Conservation (phyloP, 1,284 basidiomycete species). For the Volvariella surrecta region DNA sequence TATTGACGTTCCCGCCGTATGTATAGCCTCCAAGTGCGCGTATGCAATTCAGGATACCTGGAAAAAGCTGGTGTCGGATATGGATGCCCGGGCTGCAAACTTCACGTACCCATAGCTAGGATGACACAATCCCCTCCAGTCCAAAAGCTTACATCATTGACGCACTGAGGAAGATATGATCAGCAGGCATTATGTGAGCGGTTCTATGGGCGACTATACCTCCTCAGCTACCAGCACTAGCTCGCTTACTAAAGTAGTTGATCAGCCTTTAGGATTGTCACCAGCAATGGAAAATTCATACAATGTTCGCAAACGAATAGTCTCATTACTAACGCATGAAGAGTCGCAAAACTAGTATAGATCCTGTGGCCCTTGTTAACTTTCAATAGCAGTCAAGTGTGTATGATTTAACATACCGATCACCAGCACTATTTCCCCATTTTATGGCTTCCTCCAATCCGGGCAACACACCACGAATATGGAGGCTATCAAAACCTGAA, state of each 20-base stretch:
- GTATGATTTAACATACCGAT: conserved; percentile 34
- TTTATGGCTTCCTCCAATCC: conserved; percentile 54
- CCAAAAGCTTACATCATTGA: conserved; percentile 47
- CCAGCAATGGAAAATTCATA: conserved; percentile 22
- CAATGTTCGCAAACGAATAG: conserved; percentile 59
- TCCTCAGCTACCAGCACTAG: conserved; percentile 54
- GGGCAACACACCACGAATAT: conserved; percentile 53
- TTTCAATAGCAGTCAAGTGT: not conserved
- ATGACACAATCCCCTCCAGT: conserved; percentile 45
- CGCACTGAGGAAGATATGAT: conserved; percentile 27
- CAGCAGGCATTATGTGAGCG: conserved; percentile 1
- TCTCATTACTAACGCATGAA: conserved; percentile 42
- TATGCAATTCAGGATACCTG: conserved; percentile 51
- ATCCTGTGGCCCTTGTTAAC: conserved; percentile 27
- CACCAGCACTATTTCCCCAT: conserved; percentile 58
- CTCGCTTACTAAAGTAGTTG: conserved; percentile 39
- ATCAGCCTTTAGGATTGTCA: conserved; percentile 2
- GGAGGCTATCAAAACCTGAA: conserved; percentile 57
- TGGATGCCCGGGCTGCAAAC: not conserved
- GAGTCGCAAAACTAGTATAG: conserved; percentile 49
- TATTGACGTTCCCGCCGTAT: conserved; percentile 33
- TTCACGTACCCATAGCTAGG: conserved; percentile 38
- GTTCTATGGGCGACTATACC: conserved; percentile 21
- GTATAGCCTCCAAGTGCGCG: conserved; percentile 57
- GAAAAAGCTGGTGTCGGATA: conserved; percentile 2